Percentiles rank a stretch among this genome's conserved stretches.
Conservation (phyloP, 331 rosid genomes). For the Quercus phellos region DNA sequence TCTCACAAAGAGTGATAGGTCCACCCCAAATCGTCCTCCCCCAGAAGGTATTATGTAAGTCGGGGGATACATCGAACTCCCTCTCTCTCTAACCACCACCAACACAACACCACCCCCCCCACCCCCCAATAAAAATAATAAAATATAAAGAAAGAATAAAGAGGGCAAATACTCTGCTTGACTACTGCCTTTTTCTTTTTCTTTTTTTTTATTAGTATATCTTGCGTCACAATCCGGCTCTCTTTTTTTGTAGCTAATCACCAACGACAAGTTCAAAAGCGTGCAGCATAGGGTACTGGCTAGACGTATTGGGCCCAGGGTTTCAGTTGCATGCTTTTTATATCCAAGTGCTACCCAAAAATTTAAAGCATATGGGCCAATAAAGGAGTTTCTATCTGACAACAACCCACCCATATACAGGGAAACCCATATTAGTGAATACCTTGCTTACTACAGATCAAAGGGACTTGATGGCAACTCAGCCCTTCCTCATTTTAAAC, state of each 20-base stretch:
- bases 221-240: neutral
- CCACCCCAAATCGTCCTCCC: no score
- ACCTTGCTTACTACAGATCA: slow-evolving; percentile 48
- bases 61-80: no score
- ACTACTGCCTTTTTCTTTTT: no score
- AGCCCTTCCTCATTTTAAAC: slow-evolving; percentile 49
- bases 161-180: neutral
- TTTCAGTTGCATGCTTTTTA: slow-evolving; percentile 67
- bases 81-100: no score
- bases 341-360: slow-evolving; percentile 48
- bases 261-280: slow-evolving; percentile 69
- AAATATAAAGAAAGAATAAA: neutral
- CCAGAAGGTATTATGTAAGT: no score
- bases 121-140: no score
- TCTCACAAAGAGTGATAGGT: no score
- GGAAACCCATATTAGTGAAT: slow-evolving; percentile 45
- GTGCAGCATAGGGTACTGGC: slow-evolving; percentile 71
- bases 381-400: slow-evolving; percentile 42
- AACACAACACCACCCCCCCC: no score
- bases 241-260: slow-evolving; percentile 50
- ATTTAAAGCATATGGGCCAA: slow-evolving; percentile 47
- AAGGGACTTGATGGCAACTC: slow-evolving; percentile 68
- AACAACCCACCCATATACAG: slow-evolving; percentile 50
- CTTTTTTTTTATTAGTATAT: neutral
- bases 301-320: slow-evolving; percentile 49